phyloP scores from a whole-genome alignment of 2,329 filamentous ascomycete species.

The Trichoderma simmonsii region DNA sequence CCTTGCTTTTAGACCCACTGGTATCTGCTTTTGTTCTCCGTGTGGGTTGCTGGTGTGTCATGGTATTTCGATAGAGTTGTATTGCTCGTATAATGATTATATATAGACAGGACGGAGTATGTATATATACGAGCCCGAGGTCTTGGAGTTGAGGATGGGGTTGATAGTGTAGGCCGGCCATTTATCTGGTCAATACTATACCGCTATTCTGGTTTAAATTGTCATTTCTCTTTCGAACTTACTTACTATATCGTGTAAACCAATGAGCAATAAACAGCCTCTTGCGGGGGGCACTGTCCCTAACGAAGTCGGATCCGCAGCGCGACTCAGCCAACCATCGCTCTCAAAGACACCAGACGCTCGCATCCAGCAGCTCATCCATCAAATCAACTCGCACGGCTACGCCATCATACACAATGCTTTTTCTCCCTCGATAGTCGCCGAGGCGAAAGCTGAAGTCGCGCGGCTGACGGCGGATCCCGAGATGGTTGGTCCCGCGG shows the following conservation, averaged over 20 bases:
- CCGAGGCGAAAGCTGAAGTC: constrained; percentile 24
- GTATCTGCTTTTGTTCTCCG: neutral
- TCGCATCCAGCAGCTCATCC: constrained; percentile 18
- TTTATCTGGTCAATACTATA: neutral
- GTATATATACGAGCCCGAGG: neutral
- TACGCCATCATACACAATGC: constrained; percentile 36
- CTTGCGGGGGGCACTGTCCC: neutral
- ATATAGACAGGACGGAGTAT: neutral
- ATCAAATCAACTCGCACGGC: constrained; percentile 28
- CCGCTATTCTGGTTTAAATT: neutral
- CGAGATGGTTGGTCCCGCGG: constrained; percentile 26
- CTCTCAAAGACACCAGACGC: neutral
- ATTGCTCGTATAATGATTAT: neutral
- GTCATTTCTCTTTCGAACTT: neutral
- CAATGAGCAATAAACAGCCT: neutral
- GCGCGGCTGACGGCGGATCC: constrained; percentile 24
- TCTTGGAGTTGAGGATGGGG: neutral
- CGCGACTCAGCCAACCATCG: neutral
- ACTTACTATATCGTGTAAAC: neutral
- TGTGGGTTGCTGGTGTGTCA: neutral
- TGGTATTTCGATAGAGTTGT: neutral
- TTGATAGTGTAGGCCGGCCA: neutral
- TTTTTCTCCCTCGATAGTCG: constrained; percentile 31
- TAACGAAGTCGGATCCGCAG: neutral
- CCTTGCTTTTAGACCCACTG: neutral